Evolutionary conservation across 1,284 basidiomycete species (phyloP), one percentile per base, ranked within the genome.

Genomic region (Fereydounia khargensis): DNA sequence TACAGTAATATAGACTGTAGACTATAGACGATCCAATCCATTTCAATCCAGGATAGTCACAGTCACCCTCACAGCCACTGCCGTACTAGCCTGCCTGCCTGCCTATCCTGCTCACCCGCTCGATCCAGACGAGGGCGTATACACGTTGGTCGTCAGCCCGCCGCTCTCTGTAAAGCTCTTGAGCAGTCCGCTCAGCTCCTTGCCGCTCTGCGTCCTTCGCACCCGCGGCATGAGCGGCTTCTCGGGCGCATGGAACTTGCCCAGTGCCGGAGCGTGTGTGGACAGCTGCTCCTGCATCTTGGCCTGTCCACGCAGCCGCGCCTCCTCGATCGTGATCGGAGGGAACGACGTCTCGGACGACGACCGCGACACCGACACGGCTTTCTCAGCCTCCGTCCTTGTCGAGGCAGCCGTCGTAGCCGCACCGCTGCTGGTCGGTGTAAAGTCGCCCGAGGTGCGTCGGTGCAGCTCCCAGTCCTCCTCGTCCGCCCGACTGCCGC

Each of bases 301-400:
- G 23, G 66, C 61, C 28, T 61, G 53, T 10, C 56, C 60, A 7
- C 68, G 46, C 35, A 47, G 36, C 24, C 64, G 42, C 7, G 66
- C 68, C 47, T 66, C 63, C 33, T 65, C 61, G 40, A 69, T 60
- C 28, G 54, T 64, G 42, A 69, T 64, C 25, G 61, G 42, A 1
- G 58, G 56, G 39, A 65, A 56, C 11, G 39, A 39, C 20, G 27
- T 13, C 5, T 21, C 20, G 13, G 37, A 17, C 21, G 24, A n/a
- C 5, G 18, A 20, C 24, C 24, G 13, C 24, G 30, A 31, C n/a
- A 35, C 38, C 11, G 34, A 6, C n/a, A 21, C 30, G 7, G 23
- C 35, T 33, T 44, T 42, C 18, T 31, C 31, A n/a, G 47, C 45
- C 8, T 37, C 36, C 2, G 60, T 46, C 16, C 46, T 48, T 24